A percentile compares a stretch with the other conserved stretches of the same genome.
Evolutionary conservation across 345 rosid species (phyloP).

Genomic region (Syzygium jambos): DNA sequence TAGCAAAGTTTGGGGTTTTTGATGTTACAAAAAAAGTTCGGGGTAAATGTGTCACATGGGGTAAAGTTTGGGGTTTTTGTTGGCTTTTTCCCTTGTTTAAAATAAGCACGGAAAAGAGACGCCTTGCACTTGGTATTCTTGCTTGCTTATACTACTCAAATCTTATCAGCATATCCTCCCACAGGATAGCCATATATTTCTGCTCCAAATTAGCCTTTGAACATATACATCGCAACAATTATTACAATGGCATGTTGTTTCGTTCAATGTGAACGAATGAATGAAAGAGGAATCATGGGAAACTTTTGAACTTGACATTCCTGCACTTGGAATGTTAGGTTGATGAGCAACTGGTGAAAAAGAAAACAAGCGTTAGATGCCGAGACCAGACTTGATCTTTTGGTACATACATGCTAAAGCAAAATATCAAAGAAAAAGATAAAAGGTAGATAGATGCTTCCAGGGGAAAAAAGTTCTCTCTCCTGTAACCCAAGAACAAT

Average conservation of each 20-base stretch:
- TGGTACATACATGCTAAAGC: background rate
- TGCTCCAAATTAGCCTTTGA: background rate
- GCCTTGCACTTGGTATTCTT: accelerated
- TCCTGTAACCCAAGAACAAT: background rate
- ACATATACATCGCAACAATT: accelerated
- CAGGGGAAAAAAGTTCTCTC: background rate
- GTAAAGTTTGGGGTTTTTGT: too few relatives aligned
- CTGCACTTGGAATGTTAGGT: background rate
- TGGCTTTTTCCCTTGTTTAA: too few relatives aligned
- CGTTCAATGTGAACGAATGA: background rate
- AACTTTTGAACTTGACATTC: background rate
- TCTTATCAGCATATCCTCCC: background rate
- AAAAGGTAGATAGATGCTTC: background rate
- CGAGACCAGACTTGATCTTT: background rate
- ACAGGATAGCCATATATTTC: too few relatives aligned
- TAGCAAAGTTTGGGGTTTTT: too few relatives aligned
- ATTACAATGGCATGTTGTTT: background rate
- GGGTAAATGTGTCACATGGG: too few relatives aligned
- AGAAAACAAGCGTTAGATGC: background rate
- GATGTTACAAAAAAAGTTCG: too few relatives aligned
- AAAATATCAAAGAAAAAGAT: background rate
- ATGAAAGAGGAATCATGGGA: background rate
- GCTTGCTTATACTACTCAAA: background rate
- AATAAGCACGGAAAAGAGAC: background rate
- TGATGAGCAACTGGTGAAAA: background rate